Evolutionary conservation across 169 alveolate species (phyloP).

Genomic region (Theileria sp.): DNA sequence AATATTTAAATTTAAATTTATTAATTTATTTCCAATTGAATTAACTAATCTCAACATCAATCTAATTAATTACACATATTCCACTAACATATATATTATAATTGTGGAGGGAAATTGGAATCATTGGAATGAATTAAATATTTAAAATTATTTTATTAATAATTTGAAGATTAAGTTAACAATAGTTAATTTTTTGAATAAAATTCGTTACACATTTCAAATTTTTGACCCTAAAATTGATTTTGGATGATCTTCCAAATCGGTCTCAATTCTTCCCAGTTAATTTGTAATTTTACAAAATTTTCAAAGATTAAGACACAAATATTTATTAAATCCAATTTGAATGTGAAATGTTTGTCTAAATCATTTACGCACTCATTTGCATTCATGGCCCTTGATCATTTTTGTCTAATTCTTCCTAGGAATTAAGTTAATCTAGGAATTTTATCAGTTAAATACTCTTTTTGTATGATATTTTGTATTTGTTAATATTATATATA

Average conservation of each 20-base stretch:
- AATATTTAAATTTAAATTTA: too few species aligned
- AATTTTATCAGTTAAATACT: neutral
- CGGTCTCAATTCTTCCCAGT: neutral
- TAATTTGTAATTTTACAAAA: neutral
- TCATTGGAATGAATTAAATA: neutral
- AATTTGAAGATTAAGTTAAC: neutral
- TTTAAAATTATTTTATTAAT: too few species aligned
- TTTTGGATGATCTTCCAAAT: neutral
- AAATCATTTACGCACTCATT: constrained; percentile 7
- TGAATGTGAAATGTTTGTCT: neutral
- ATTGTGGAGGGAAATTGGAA: neutral
- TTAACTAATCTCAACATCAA: neutral
- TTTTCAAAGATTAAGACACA: neutral
- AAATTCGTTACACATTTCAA: constrained; percentile 1
- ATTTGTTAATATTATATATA: too few species aligned
- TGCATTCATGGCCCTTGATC: neutral
- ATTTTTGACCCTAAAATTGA: neutral
- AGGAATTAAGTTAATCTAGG: neutral
- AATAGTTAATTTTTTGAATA: neutral
- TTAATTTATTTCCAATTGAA: neutral
- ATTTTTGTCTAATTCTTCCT: constrained; percentile 2
- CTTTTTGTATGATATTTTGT: neutral
- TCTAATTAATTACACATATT: neutral
- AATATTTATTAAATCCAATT: neutral
- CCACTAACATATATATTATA: neutral